Evolutionary conservation across 345 rosid genomes (phyloP).

Genomic region (Rhodamnia argentea): DNA sequence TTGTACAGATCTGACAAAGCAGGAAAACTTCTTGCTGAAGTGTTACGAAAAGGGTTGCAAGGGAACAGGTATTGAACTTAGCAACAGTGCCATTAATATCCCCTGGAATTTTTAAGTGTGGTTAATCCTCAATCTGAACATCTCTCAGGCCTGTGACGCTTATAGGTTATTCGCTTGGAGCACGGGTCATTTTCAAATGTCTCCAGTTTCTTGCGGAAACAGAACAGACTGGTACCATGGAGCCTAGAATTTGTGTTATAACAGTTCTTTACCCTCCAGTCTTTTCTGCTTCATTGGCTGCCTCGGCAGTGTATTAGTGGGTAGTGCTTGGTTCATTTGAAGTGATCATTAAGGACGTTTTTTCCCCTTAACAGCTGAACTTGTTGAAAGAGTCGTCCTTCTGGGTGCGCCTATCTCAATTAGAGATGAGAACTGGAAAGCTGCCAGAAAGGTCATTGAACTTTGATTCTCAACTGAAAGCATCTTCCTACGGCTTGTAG

Average conservation of each 20-base stretch:
- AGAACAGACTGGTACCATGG: slow-evolving; percentile 53
- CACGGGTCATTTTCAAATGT: slow-evolving; percentile 85
- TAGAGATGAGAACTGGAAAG: slow-evolving; percentile 75
- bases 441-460: slow-evolving; percentile 63
- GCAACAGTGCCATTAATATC: background rate
- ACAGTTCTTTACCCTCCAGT: background rate
- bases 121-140: background rate
- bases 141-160: slow-evolving; percentile 81
- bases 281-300: background rate
- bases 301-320: background rate
- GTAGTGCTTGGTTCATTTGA: background rate
- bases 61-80: slow-evolving; percentile 65
- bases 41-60: slow-evolving; percentile 73
- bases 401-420: slow-evolving; percentile 89
- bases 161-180: slow-evolving; percentile 89
- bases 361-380: slow-evolving; percentile 48
- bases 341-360: background rate
- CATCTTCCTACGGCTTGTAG: background rate
- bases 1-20: slow-evolving; percentile 78
- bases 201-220: slow-evolving; percentile 73
- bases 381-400: slow-evolving; percentile 88
- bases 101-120: background rate
- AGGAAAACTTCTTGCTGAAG: slow-evolving; percentile 87
- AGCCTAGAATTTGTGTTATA: background rate
- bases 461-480: background rate